Base-by-base conservation (phyloP, 257 asterid species). In the Apocynum venetum region DNA sequence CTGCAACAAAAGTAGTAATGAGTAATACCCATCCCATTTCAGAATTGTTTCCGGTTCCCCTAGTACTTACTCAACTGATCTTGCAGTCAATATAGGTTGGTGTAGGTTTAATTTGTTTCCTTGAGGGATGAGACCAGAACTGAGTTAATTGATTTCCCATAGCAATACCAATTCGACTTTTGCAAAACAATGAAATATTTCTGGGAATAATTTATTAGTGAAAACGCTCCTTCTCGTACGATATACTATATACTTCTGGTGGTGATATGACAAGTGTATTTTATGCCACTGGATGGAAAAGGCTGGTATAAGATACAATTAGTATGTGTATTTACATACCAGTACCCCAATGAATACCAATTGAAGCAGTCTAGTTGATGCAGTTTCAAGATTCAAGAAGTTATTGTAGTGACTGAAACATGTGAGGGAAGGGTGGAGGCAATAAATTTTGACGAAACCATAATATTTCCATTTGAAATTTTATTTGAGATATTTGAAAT, bases 71-170 rank as follows among this genome's bases (percentile, higher is more conserved):
- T 64, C 52, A 44, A 60, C 2, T 31, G 67, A 74, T 6, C 12
- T 44, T 68, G 76, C 43, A 71, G 51, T 69, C 53, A 43, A 25
- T 52, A 49, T 35, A 49, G 46, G 61, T 72, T 72, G 75, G 75
- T 68, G 73, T 15, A 31, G 63, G 31, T 72, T 49, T 49, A 48
- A 72, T 72, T 71, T 41, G 15, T 68, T 68, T 68, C 72, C 72
- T 41, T n/a, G 71, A 67, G 49, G 49, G 73, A 43, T 17, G 36
- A 68, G 73, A 20, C 53, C 20, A 20, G 64, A 25, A 68, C 14
- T 8, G 72, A 64, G 20, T 63, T 63, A 63, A 55, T 55, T 17
- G 61, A 55, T 14, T 63, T 14, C 44, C 19, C 2, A 13, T 55
- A 4, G 61, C 67, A 6, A 7, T 57, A 5, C 64, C 64, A 57